Evolutionary conservation across 768 basidiomycete species (phyloP), one percentile per base, ranked within the genome.

Genomic region (Agaricus sinodeliciosus): DNA sequence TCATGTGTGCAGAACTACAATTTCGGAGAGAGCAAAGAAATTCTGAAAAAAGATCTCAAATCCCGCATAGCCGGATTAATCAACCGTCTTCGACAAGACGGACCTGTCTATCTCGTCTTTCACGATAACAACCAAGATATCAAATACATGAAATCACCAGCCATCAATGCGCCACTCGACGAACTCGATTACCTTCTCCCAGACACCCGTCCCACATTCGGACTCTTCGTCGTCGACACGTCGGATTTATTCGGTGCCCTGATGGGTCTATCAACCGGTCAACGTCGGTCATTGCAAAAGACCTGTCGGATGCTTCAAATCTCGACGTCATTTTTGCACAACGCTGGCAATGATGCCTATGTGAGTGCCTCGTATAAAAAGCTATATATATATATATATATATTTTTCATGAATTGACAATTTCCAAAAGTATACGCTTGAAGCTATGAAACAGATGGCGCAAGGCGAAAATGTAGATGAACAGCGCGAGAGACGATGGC

Each of bases 311-410:
- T 83, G 48, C 73, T 94, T 18, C 77, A 81, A 46, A 73, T 91
- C 46, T 57, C 68, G 0, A 77, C 79, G 0, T 58, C 73, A 31
- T 71, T 74, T 58, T 58, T 87, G 53, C 92, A 92, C 72, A 94
- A 94, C 61, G 90, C 88, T 1, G 90, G 90, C 0, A 93, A 92
- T 61, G 89, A 93, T 64, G 90, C 90, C 1, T 76, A 85, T 63
- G 90, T 91, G 59, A 39, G 82, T 69, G n/a, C 39, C n/a, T n/a
- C n/a, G n/a, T n/a, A n/a, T n/a, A n/a, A n/a, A n/a, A n/a, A n/a
- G n/a, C n/a, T n/a, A n/a, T n/a, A n/a, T n/a, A n/a, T n/a, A n/a
- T n/a, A n/a, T n/a, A n/a, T n/a, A n/a, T n/a, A n/a, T n/a, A n/a
- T n/a, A n/a, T n/a, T 2, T 54, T 8, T 13, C 48, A 22, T 22